phyloP scores from a whole-genome alignment of 2,329 filamentous ascomycete species.

The Claviceps sp. region DNA sequence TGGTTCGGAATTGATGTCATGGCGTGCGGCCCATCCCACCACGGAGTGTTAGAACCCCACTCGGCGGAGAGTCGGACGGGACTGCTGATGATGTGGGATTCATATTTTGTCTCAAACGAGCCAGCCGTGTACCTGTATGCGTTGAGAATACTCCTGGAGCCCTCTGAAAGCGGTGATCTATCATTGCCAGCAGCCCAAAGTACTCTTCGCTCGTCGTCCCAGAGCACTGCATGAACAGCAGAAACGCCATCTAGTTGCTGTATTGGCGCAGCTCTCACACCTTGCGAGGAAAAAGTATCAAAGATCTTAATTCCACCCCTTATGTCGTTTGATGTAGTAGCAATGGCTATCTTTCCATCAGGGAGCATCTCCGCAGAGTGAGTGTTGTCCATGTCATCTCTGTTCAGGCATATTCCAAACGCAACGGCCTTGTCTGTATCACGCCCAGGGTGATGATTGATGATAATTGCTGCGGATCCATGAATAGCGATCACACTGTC shows the following conservation, averaged over 20 bases:
- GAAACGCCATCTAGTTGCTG: not conserved
- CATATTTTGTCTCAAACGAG: not conserved
- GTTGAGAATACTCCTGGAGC: not conserved
- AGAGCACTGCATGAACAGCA: slow-evolving; percentile 1
- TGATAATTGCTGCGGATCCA: not conserved
- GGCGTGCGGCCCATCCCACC: slow-evolving; percentile 3
- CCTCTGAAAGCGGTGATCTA: not conserved
- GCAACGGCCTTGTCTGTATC: not conserved
- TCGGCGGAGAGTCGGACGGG: not conserved
- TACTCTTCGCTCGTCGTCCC: not conserved
- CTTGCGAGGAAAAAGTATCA: not conserved
- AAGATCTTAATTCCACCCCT: slow-evolving; percentile 2
- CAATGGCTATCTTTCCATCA: slow-evolving; percentile 1
- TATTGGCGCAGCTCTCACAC: not conserved
- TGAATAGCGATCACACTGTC: not conserved
- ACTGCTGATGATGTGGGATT: not conserved
- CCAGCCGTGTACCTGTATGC: not conserved
- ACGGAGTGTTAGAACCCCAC: not conserved
- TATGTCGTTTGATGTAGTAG: not conserved
- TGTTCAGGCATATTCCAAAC: slow-evolving; percentile 1
- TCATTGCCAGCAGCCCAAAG: slow-evolving; percentile 1
- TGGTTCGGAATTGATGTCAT: not conserved
- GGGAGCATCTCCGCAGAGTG: not conserved
- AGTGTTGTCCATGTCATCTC: not conserved
- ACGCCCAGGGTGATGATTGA: slow-evolving; percentile 1